Base-by-base conservation (phyloP, 1,139 yeast genomes). In the Oligophagozyma castellii region DNA sequence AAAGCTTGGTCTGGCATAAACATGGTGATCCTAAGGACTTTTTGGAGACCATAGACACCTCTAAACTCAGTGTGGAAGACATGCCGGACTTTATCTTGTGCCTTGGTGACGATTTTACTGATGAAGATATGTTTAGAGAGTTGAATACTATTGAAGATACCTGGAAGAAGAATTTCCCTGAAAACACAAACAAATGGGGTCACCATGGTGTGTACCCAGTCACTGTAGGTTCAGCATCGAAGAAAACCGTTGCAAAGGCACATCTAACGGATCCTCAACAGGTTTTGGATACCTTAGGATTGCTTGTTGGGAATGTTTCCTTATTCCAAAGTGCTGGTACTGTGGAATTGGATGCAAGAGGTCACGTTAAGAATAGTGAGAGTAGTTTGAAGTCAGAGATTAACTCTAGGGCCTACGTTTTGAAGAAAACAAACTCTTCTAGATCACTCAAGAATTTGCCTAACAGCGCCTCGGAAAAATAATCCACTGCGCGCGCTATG, bases 81-180 rank as follows among this genome's bases (percentile, higher is more conserved):
- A 60, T 71, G 28, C 89, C 95, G 0, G 94, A 80, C 46, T 89
- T 92, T 48, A 70, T 80, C 28, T 56, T 86, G 32, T 89, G 96
- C 58, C 60, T 83, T 27, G 99, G 99, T 27, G 99, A 89, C 54
- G 99, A 89, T 53, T 66, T 77, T 30, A 92, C 99, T 0, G 99
- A 89, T 54, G 99, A 89, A 54, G 98, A 89, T 50, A 89, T 89
- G 99, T 89, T 89, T 55, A 65, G 63, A 35, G 76, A 89, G 15
- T 59, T 89, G 42, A 67, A 71, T 35, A 60, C 59, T 4, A 69
- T 77, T 38, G 84, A 76, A 40, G 48, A 52, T 2, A 53, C 56
- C 19, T 76, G 62, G 61, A 41, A 42, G 12, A 38, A 44, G 16
- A 43, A 42, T 16, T 40, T 36, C 24, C 48, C 52, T 2, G 43